Conservation (phyloP, 345 rosid species). For the Cardamine resedifolia region DNA sequence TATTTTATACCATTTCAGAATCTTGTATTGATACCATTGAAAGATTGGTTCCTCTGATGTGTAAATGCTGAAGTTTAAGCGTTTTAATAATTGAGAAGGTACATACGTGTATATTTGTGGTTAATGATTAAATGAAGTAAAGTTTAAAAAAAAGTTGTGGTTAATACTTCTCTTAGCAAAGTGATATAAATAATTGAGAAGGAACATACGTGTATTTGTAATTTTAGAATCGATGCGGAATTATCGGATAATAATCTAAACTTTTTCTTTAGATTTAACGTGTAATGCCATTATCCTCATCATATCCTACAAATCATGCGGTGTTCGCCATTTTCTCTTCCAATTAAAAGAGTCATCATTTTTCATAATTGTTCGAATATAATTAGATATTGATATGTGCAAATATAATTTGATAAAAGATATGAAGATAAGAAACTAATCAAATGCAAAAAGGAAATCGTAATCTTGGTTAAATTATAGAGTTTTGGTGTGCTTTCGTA, state of each 20-base stretch:
- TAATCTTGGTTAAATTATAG: background rate
- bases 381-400: background rate
- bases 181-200: constrained; percentile 7
- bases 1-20: background rate
- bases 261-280: background rate
- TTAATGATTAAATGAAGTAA: background rate
- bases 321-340: constrained; percentile 33
- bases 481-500: constrained; percentile 6
- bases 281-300: constrained; percentile 16
- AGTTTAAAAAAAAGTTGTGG: background rate
- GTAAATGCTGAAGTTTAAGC: no score
- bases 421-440: background rate
- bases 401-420: background rate
- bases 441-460: background rate
- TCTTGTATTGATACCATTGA: background rate
- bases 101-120: no score
- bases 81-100: no score
- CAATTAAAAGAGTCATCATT: constrained; percentile 22
- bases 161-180: background rate
- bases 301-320: constrained; percentile 26
- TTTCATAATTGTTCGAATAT: constrained; percentile 13
- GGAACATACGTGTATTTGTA: constrained; percentile 33
- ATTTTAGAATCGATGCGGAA: constrained; percentile 19
- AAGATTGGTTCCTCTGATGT: background rate
- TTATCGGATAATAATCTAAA: constrained; percentile 19